Evolutionary conservation across 176 grass and related monocot genomes (phyloP).

Genomic region (Triticum dicoccoides): DNA sequence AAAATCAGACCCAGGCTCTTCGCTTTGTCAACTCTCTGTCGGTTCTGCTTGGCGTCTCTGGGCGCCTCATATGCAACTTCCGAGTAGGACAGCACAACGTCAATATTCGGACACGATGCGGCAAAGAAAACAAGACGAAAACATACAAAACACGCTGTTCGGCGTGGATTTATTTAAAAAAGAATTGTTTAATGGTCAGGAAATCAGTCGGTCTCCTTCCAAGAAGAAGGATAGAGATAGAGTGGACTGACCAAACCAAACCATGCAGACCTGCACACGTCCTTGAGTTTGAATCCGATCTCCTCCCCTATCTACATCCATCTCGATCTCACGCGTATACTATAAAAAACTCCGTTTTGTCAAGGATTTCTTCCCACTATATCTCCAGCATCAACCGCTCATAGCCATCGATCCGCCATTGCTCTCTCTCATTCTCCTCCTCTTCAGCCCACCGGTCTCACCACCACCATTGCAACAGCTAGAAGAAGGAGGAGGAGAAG

Average conservation of each 20-base stretch:
- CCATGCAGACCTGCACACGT: slow-evolving; percentile 29
- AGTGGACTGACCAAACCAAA: neutral
- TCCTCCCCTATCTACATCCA: neutral
- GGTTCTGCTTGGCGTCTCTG: neutral
- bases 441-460: neutral
- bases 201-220: slow-evolving; percentile 7
- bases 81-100: neutral
- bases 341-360: neutral
- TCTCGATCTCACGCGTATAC: neutral
- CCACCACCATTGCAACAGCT: neutral
- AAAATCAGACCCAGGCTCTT: neutral
- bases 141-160: neutral
- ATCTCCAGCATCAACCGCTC: neutral
- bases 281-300: slow-evolving; percentile 16
- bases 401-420: neutral
- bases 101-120: neutral
- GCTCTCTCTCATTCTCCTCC: neutral
- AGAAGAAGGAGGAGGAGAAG: neutral
- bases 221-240: neutral
- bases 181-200: neutral
- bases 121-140: neutral
- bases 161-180: neutral
- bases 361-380: neutral
- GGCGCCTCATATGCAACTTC: neutral
- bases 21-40: neutral